Evolutionary conservation across 371 early-diverging fungal genomes (phyloP), one percentile per base, ranked within the genome.

Genomic region (Mortierella sp.): DNA sequence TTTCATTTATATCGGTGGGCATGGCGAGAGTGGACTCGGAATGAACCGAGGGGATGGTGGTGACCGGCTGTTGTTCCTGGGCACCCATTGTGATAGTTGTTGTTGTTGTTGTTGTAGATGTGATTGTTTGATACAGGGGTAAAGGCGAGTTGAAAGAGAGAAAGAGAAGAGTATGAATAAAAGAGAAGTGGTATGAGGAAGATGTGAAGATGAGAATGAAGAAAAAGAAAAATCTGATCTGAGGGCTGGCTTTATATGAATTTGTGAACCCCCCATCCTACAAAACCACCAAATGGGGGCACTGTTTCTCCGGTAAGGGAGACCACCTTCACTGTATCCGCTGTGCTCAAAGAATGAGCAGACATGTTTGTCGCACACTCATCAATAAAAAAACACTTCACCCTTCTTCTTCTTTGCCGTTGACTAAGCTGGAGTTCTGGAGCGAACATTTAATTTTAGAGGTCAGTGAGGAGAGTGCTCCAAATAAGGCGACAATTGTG

Each of bases 401-500:
- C 4, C 48, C 48, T 11, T 51, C 21, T 27, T 60, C 16, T 60
- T 29, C 3, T 29, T 3, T 11, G 58, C 3, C 29, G 58, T 60
- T 63, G 35, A 63, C 63, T 63, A 63, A 63, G 63, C 63, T 63
- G 32, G 6, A 44, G 12, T 11, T 16, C 38, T 63, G 38, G 12
- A 10, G 8, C 65, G 3, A 35, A 35, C 8, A 35, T 24, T 68
- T 68, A 68, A 68, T 68, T 65, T 68, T 41, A 68, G 68, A 38
- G 68, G 38, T 5, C 21, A 38, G 11, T 1, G 51, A 35, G 35
- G 2, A 4, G 24, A 27, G 68, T 41, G 68, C 68, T 41, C 68
- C 68, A 68, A 68, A 68, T 41, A 68, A 68, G 68, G 68, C 18
- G 68, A 68, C 68, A 68, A 68, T 38, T 68, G 68, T 68, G 41